A percentile compares a stretch with the other conserved stretches of the same genome.
These are phyloP conservation scores for Pythium diclinum DNA, from an alignment of 352 stramenopile genomes.

Conservation along the genomic window DNA sequence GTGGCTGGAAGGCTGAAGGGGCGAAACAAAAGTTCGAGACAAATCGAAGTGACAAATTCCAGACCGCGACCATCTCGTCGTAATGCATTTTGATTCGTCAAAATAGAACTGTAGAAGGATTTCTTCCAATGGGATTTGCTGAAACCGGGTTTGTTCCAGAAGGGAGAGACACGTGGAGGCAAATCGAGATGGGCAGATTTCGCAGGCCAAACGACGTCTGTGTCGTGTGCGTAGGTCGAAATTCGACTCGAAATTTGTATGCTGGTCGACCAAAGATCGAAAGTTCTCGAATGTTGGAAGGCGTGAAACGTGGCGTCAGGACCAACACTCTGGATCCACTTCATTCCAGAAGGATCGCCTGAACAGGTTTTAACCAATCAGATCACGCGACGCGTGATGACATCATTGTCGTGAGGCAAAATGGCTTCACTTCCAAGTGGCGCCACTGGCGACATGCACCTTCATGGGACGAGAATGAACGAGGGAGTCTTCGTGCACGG, in stretches of 20 bases:
- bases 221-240: background rate
- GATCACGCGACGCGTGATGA: slow-evolving; percentile 6
- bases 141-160: slow-evolving; percentile 15
- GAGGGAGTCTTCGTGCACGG: background rate
- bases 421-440: slow-evolving; percentile 18
- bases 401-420: slow-evolving; percentile 12
- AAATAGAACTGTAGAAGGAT: background rate
- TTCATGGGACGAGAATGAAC: background rate
- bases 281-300: slow-evolving; percentile 28
- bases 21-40: slow-evolving; percentile 18
- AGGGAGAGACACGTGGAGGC: slow-evolving; percentile 12
- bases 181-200: slow-evolving; percentile 10
- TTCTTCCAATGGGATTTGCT: slow-evolving; percentile 15
- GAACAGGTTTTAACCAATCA: slow-evolving; percentile 25
- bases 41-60: slow-evolving; percentile 23
- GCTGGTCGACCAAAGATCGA: slow-evolving; percentile 10
- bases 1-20: slow-evolving; percentile 2
- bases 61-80: slow-evolving; percentile 12
- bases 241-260: slow-evolving; percentile 25
- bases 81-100: slow-evolving; percentile 17
- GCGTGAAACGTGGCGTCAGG: background rate
- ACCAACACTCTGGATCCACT: slow-evolving; percentile 16
- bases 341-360: background rate
- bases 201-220: slow-evolving; percentile 14
- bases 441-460: slow-evolving; percentile 3